phyloP scores from a whole-genome alignment of 768 basidiomycete species.

The Pholiota molesta region DNA sequence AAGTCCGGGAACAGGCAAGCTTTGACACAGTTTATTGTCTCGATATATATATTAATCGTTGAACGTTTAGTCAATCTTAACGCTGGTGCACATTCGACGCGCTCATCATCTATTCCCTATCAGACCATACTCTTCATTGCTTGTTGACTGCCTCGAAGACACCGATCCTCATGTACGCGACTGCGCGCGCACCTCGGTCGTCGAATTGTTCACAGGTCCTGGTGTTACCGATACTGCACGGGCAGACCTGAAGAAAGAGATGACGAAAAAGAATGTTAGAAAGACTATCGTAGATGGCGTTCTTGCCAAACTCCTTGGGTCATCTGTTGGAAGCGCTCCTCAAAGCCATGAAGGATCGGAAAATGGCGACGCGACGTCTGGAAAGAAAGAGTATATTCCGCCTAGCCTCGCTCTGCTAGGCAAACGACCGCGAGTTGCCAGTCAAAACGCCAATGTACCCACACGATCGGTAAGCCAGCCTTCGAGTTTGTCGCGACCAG shows the following conservation, averaged over 20 bases:
- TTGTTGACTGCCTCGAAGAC: conserved; percentile 90
- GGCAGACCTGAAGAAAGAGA: conserved; percentile 91
- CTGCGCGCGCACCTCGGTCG: conserved; percentile 76
- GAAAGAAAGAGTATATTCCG: conserved; percentile 69
- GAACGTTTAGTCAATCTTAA: conserved; percentile 54
- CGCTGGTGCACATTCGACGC: conserved; percentile 75
- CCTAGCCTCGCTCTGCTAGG: conserved; percentile 69
- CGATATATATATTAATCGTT: conserved; percentile 1
- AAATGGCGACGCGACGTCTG: conserved; percentile 46
- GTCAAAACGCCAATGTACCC: conserved; percentile 26
- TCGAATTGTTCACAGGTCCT: conserved; percentile 85
- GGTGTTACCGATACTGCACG: conserved; percentile 85
- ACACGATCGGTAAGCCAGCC: conserved; percentile 54
- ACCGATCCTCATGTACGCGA: conserved; percentile 89
- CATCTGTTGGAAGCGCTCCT: conserved; percentile 43
- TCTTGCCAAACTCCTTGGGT: conserved; percentile 63
- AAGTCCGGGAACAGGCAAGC: conserved; percentile 84
- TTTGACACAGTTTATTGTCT: neutral
- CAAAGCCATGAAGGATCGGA: conserved; percentile 63
- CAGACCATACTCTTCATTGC: conserved; percentile 72
- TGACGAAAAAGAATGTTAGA: conserved; percentile 82
- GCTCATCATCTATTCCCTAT: conserved; percentile 76
- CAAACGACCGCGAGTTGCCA: conserved; percentile 49
- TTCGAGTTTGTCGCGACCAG: conserved; percentile 52
- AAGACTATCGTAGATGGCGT: conserved; percentile 87